Conservation (phyloP, 2,329 filamentous ascomycete genomes). For the Trichophyton rubrum region DNA sequence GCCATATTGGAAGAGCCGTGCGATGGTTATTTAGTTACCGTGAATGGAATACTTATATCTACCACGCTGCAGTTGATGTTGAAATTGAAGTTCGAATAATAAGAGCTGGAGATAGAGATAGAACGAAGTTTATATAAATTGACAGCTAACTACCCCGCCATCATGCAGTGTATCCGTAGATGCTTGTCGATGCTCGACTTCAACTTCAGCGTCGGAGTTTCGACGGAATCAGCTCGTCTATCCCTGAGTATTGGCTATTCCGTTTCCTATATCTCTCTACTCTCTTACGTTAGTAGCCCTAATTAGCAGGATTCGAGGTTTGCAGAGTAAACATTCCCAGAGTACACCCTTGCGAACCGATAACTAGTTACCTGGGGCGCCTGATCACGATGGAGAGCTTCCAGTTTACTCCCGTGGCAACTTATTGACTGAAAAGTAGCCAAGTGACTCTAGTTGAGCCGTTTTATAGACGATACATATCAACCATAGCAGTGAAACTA, state of each 20-base stretch:
- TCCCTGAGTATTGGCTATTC: not conserved
- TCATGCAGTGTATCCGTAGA: not conserved
- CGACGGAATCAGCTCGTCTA: not conserved
- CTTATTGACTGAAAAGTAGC: no score
- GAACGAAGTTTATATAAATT: not conserved
- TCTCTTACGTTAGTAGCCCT: no score
- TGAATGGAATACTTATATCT: not conserved
- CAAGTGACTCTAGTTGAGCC: no score
- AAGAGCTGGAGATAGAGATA: not conserved
- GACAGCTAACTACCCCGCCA: not conserved
- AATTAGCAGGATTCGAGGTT: no score
- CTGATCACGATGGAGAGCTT: no score
- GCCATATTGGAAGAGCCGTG: slow-evolving; percentile 18
- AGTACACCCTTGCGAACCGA: no score
- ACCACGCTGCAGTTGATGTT: not conserved
- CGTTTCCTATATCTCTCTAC: not conserved
- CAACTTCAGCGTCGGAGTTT: not conserved
- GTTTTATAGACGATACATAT: no score
- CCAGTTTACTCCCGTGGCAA: no score
- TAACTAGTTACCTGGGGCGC: no score
- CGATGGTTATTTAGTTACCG: not conserved
- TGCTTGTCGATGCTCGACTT: not conserved
- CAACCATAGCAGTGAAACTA: no score
- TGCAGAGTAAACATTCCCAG: no score
- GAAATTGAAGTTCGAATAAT: not conserved